Evolutionary conservation across 2,329 filamentous ascomycete species (phyloP), one percentile per base, ranked within the genome.

Genomic region (Ascochyta koolunga): DNA sequence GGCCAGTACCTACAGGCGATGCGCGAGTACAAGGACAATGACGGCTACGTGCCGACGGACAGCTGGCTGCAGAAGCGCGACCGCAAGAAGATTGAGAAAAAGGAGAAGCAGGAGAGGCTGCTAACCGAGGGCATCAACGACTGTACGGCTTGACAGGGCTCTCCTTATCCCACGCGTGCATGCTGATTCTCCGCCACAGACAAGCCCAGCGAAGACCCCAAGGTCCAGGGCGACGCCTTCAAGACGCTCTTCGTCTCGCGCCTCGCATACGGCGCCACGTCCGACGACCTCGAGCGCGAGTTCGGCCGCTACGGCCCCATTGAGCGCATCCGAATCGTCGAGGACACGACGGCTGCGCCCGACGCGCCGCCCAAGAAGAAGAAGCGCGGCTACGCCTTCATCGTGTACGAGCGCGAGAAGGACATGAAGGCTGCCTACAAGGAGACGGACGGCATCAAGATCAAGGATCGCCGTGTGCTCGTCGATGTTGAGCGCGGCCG

Each of bases 341-440:
- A 86, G 68, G 89, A 96, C 73, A 88, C 86, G 4, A 86, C 90
- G 65, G 83, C 86, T 83, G 64, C 84, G 84, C 70, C 89, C 83
- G 75, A 85, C 83, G 51, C 89, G 41, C 65, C 72, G 11, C 47
- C 59, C 7, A 77, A 77, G 63, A 79, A 77, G 70, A 91, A 93
- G 78, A 90, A 96, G 71, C 84, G 89, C 69, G 95, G 95, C 58
- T 99, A 99, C 76, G 95, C 91, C 58, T 99, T 99, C 73, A 89
- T 99, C 65, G 91, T 98, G 49, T 99, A 93, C 73, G 93, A 98
- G 78, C 89, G 91, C 75, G 95, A 98, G 79, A 93, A 93, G 78
- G 95, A 98, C 75, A 97, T 98, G 93, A 96, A 96, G 91, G 95
- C 93, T 82, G 95, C 95, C 77, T 87, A 97, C 82, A 96, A 89